Evolutionary conservation across 495 filamentous ascomycete species (phyloP).

Genomic region (Lasiosphaeria ovina): DNA sequence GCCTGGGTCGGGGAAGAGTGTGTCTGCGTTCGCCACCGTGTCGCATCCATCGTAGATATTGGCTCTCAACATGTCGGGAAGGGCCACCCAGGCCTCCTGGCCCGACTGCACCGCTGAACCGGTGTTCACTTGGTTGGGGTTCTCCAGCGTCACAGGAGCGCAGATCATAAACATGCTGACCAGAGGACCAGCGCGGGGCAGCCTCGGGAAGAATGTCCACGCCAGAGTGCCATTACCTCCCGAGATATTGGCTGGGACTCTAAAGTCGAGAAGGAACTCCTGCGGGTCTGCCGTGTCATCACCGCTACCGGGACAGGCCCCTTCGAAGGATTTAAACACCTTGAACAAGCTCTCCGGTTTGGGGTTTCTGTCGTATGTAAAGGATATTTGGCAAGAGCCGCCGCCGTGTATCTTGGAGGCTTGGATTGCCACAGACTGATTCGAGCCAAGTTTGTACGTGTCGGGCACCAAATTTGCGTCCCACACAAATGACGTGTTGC

Average conservation of each 20-base stretch:
- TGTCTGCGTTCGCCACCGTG: conserved; percentile 45
- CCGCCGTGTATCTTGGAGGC: conserved; percentile 73
- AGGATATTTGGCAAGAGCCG: conserved; percentile 78
- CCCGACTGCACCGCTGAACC: not conserved
- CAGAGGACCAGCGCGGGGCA: conserved; percentile 79
- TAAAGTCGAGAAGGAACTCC: conserved; percentile 49
- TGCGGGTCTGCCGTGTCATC: conserved; percentile 19
- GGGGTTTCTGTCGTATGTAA: conserved; percentile 68
- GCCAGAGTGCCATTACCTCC: conserved; percentile 65
- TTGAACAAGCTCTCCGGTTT: conserved; percentile 58
- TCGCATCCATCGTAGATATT: conserved; percentile 44
- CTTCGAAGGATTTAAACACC: conserved; percentile 76
- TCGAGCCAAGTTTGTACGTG: conserved; percentile 37
- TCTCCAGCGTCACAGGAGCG: conserved; percentile 50
- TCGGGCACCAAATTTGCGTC: not conserved
- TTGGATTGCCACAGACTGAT: conserved; percentile 51
- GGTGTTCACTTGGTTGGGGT: not conserved
- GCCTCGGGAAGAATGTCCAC: conserved; percentile 70
- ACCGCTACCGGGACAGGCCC: conserved; percentile 63
- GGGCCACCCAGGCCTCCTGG: not conserved
- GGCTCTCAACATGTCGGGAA: conserved; percentile 49
- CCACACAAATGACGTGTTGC: too few species aligned
- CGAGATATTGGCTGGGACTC: conserved; percentile 53
- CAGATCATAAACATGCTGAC: conserved; percentile 89
- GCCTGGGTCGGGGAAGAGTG: conserved; percentile 64